A percentile compares a stretch with the other conserved stretches of the same genome.
Evolutionary conservation across 352 stramenopile species (phyloP).

Genomic region (Thalassiosira oceanica): DNA sequence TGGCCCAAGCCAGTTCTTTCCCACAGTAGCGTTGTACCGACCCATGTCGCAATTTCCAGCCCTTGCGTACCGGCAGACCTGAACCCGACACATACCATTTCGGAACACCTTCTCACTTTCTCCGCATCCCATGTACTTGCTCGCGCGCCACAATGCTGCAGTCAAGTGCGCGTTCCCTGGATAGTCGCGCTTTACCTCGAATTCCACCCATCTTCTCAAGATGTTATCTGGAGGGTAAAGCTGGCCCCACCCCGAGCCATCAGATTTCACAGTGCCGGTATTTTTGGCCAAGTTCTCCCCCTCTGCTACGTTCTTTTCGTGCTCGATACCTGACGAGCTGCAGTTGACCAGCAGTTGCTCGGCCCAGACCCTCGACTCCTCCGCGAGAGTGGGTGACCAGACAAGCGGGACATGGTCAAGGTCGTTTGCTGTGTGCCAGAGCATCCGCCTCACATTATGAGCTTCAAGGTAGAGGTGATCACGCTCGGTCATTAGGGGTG

Average conservation of each 20-base stretch:
- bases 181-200: slow-evolving; percentile 41
- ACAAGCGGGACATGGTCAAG: slow-evolving; percentile 30
- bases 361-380: slow-evolving; percentile 27
- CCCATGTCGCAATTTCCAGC: slow-evolving; percentile 50
- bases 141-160: slow-evolving; percentile 35
- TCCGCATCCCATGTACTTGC: slow-evolving; percentile 34
- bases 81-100: slow-evolving; percentile 33
- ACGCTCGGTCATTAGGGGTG: slow-evolving; percentile 18
- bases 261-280: slow-evolving; percentile 9
- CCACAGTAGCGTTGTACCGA: slow-evolving; percentile 30
- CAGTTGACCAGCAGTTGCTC: slow-evolving; percentile 32
- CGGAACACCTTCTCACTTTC: slow-evolving; percentile 16
- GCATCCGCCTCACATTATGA: slow-evolving; percentile 36
- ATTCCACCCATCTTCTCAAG: slow-evolving; percentile 43
- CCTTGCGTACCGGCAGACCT: slow-evolving; percentile 48
- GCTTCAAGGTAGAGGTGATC: slow-evolving; percentile 33
- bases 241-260: slow-evolving; percentile 32
- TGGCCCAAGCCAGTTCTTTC: slow-evolving; percentile 40
- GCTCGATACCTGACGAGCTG: slow-evolving; percentile 27
- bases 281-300: slow-evolving; percentile 47
- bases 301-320: slow-evolving; percentile 20
- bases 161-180: slow-evolving; percentile 50
- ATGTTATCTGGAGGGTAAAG: slow-evolving; percentile 30
- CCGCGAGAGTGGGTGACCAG: slow-evolving; percentile 33
- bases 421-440: slow-evolving; percentile 30